A percentile compares a stretch with the other conserved stretches of the same genome.
These are phyloP conservation scores for Acanthamoeba lenticulata DNA, from an alignment of 208 protist species.

Conservation along the genomic window DNA sequence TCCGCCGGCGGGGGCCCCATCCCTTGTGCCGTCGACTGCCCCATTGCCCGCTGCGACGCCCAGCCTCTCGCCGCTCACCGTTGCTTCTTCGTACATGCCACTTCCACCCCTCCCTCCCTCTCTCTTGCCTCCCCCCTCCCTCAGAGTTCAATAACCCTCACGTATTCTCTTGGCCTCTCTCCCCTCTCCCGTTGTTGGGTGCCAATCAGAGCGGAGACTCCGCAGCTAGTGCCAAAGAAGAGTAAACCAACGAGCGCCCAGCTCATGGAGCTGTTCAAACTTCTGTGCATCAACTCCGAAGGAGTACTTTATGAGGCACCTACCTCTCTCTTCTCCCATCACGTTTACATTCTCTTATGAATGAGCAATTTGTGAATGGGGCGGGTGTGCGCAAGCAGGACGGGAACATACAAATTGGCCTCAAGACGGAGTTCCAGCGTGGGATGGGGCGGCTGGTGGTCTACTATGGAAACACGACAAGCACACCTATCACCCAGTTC, in stretches of 20 bases:
- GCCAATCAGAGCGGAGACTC: background rate
- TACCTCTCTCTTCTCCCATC: background rate
- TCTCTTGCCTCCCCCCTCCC: no score
- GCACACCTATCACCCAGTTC: constrained; percentile 60
- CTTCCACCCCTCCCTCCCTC: no score
- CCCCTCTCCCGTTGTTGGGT: background rate
- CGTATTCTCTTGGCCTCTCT: background rate
- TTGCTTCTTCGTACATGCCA: no score
- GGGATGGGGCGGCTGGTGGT: constrained; percentile 35
- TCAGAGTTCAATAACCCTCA: no score
- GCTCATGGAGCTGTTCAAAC: constrained; percentile 63
- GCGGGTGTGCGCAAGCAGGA: background rate
- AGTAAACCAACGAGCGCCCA: background rate
- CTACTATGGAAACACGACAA: constrained; percentile 65
- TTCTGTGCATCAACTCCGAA: constrained; percentile 49
- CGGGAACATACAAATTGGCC: constrained; percentile 50
- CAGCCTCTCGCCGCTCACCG: no score
- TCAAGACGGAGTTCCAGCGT: constrained; percentile 62
- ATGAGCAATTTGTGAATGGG: background rate
- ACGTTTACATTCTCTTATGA: background rate
- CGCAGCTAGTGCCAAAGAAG: background rate
- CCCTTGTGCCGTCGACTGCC: no score
- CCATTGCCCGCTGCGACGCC: no score
- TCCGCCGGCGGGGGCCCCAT: no score
- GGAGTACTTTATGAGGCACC: constrained; percentile 67